Conservation (phyloP, 2,329 filamentous ascomycete species). For the Phyllachora maydis region DNA sequence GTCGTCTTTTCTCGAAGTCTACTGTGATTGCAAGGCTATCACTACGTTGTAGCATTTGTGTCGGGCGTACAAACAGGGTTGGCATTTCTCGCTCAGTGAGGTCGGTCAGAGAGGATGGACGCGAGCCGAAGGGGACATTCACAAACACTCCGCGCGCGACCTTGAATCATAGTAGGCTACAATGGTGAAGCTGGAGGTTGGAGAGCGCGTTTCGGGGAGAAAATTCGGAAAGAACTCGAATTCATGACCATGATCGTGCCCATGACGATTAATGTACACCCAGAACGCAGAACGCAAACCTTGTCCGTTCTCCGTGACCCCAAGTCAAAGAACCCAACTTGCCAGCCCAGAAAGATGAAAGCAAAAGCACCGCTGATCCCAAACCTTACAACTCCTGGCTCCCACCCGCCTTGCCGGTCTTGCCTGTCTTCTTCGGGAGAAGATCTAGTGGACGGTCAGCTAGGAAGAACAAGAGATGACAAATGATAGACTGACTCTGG, state of each 20-base stretch:
- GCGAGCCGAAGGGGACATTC: too few species aligned
- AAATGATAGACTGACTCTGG: constrained; percentile 50
- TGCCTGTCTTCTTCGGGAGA: constrained; percentile 96
- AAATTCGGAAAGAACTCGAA: constrained; percentile 32
- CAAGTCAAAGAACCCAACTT: constrained; percentile 63
- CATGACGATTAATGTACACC: constrained; percentile 53
- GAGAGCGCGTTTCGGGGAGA: too few species aligned
- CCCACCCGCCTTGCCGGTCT: constrained; percentile 76
- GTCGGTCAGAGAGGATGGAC: too few species aligned
- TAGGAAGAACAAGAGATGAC: constrained; percentile 4
- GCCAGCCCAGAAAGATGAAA: constrained; percentile 41
- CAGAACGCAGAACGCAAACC: constrained; percentile 41
- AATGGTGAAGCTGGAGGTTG: too few species aligned
- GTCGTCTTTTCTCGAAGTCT: too few species aligned
- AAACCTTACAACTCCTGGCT: constrained; percentile 83
- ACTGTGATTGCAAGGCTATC: too few species aligned
- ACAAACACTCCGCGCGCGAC: too few species aligned
- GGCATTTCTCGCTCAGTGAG: too few species aligned
- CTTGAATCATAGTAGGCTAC: too few species aligned
- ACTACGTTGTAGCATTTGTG: too few species aligned
- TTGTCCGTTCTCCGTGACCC: constrained; percentile 63
- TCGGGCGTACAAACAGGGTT: too few species aligned
- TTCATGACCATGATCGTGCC: constrained; percentile 46
- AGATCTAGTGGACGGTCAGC: constrained; percentile 49
- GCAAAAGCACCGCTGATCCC: constrained; percentile 11